These are phyloP conservation scores for Fagopyrum homotropicum DNA, from an alignment of 148 eudicot species.

Conservation along the genomic window DNA sequence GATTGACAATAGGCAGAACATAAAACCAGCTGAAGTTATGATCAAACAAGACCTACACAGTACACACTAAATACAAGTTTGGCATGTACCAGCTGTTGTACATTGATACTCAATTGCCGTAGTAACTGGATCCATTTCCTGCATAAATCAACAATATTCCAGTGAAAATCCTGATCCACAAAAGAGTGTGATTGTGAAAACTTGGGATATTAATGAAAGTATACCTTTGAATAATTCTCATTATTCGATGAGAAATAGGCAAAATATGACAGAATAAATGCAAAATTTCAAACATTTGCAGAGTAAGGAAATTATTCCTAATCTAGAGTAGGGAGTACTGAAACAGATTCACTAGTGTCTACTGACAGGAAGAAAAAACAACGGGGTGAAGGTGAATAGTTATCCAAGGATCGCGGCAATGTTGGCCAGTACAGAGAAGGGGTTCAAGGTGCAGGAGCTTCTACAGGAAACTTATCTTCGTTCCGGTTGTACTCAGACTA, in stretches of 20 bases:
- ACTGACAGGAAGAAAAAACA: not conserved
- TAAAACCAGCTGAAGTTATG: not conserved
- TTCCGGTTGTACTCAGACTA: not conserved
- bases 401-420: not conserved
- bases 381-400: not conserved
- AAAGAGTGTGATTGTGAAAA: not conserved
- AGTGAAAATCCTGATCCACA: not conserved
- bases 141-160: constrained; percentile 19
- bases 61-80: constrained; percentile 20
- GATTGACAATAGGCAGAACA: not conserved
- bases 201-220: not conserved
- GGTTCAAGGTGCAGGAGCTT: not conserved
- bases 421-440: not conserved
- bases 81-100: constrained; percentile 81
- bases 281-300: not conserved
- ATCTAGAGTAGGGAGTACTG: not conserved
- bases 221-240: not conserved
- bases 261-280: not conserved
- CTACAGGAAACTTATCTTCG: not conserved
- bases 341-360: not conserved
- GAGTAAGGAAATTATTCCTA: not conserved
- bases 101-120: constrained; percentile 76
- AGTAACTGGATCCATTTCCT: constrained; percentile 83
- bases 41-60: constrained; percentile 12
- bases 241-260: not conserved